Evolutionary conservation across 768 basidiomycete species (phyloP), one percentile per base, ranked within the genome.

Genomic region (Hericium erinaceus): DNA sequence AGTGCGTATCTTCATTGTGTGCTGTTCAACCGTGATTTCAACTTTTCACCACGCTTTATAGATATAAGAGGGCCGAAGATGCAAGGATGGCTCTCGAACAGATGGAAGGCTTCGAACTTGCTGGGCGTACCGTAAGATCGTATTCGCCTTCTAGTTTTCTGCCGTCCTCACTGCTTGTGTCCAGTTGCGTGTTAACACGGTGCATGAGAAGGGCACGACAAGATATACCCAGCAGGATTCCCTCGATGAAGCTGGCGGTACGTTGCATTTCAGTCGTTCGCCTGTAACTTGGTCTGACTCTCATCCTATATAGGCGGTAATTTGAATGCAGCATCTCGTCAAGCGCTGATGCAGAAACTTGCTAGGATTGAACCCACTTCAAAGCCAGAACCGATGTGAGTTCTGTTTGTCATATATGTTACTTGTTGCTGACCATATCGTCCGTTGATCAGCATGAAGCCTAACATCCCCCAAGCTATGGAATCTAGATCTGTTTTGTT

Each of bases 281-380:
- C 16, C 2, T 13, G 57, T 24, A n/a, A 13, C 26, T 22, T 33
- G 18, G n/a, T 56, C 55, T 63, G 13, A 63, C 38, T 28, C 13
- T 18, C n/a, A n/a, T 33, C 28, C 48, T 52, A 39, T 48, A 39
- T 68, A 95, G 92, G 89, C 73, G 91, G 90, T 90, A 92, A 92
- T 81, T 83, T 97, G 79, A 97, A 97, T 78, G 91, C 91, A 79
- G 91, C 90, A 68, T 92, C 93, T 69, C 91, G 97, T 75, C 94
- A 97, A 80, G 92, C 93, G 73, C 92, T 99, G 78, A 99, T 99
- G 97, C 92, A 95, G 77, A 99, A 98, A 85, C 91, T 99, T 82
- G 94, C 97, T 72, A 92, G 97, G 78, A 90, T 84, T 74, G 89
- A 92, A 48, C 72, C 84, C 52, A 73, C 80, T 52, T 68, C 74